These are phyloP conservation scores for Hemileccinum rubropunctum DNA, from an alignment of 768 basidiomycete genomes.

Conservation along the genomic window DNA sequence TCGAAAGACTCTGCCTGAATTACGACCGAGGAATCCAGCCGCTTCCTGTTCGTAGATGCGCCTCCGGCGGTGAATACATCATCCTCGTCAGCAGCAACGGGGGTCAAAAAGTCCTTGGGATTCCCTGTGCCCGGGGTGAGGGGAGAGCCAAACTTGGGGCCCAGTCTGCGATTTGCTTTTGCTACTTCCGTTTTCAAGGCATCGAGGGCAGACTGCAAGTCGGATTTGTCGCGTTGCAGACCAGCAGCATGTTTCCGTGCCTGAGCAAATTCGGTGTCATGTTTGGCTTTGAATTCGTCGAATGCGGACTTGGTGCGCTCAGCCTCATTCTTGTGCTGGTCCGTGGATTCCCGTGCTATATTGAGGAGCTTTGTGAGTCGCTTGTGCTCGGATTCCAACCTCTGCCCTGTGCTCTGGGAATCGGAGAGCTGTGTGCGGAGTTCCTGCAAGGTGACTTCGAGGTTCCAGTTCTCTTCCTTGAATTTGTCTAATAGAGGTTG, in stretches of 20 bases:
- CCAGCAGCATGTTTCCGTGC: conserved; percentile 86
- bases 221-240: conserved; percentile 88
- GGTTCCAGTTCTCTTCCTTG: conserved; percentile 99
- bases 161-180: conserved; percentile 56
- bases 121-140: conserved; percentile 60
- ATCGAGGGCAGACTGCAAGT: conserved; percentile 81
- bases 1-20: conserved; percentile 47
- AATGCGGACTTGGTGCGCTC: conserved; percentile 64
- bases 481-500: conserved; percentile 66
- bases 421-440: conserved; percentile 68
- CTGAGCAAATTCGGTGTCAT: conserved; percentile 93
- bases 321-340: conserved; percentile 83
- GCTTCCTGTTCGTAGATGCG: conserved; percentile 60
- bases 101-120: conserved; percentile 51
- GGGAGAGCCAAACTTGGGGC: conserved; percentile 66
- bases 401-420: conserved; percentile 59
- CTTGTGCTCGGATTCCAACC: conserved; percentile 81
- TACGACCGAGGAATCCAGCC: conserved; percentile 48
- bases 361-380: conserved; percentile 75
- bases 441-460: conserved; percentile 91
- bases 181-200: conserved; percentile 68
- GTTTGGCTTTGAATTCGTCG: conserved; percentile 81
- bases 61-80: conserved; percentile 68
- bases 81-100: conserved; percentile 51
- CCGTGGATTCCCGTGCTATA: conserved; percentile 67